phyloP scores from a whole-genome alignment of 2,329 filamentous ascomycete genomes.

The Exophiala sideris region DNA sequence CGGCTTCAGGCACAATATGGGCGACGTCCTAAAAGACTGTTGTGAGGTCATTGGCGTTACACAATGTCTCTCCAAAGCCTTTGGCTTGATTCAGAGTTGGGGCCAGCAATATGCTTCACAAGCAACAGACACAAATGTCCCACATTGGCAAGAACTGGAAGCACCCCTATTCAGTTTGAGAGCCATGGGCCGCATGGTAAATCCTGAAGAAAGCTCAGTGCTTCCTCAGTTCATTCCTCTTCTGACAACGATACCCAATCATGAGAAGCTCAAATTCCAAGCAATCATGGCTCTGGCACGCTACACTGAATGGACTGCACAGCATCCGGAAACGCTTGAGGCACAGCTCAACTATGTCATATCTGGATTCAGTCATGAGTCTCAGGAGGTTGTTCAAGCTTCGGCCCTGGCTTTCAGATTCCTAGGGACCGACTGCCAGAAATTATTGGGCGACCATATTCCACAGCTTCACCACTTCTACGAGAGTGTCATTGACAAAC shows the following conservation, averaged over 20 bases:
- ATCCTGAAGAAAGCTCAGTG: conserved; percentile 80
- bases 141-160: conserved; percentile 94
- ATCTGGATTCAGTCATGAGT: conserved; percentile 81
- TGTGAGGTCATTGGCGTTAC: conserved; percentile 94
- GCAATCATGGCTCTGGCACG: conserved; percentile 95
- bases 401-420: conserved; percentile 94
- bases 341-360: conserved; percentile 95
- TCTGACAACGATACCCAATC: conserved; percentile 87
- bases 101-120: conserved; percentile 76
- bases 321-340: conserved; percentile 88
- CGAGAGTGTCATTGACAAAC: conserved; percentile 78
- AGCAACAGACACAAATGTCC: conserved; percentile 70
- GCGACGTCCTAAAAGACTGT: conserved; percentile 93
- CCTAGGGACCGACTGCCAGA: conserved; percentile 92
- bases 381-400: conserved; percentile 85
- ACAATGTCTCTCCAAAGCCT: conserved; percentile 85
- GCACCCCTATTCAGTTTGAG: conserved; percentile 93
- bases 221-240: conserved; percentile 89
- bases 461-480: conserved; percentile 89
- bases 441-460: conserved; percentile 78
- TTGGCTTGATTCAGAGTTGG: conserved; percentile 82
- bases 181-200: conserved; percentile 94
- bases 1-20: conserved; percentile 95
- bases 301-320: conserved; percentile 96
- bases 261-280: conserved; percentile 97